These are phyloP conservation scores for Amaranthus tricolor DNA, from an alignment of 179 eudicot genomes.

Conservation along the genomic window DNA sequence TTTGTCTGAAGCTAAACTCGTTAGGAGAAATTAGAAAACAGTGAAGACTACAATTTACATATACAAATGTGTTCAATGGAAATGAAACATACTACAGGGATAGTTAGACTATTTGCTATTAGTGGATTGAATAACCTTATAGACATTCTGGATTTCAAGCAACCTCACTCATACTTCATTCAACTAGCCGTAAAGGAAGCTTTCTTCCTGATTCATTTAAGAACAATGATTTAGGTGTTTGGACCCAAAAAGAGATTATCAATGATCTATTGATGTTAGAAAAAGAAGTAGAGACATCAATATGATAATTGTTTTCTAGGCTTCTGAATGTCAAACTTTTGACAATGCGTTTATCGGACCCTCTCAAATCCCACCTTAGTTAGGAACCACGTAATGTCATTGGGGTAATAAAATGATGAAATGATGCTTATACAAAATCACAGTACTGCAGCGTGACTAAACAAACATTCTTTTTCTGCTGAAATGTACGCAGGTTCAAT, in stretches of 20 bases:
- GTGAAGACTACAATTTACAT: neutral
- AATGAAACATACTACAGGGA: neutral
- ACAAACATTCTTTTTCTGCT: neutral
- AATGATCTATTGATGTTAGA: neutral
- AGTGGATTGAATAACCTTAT: neutral
- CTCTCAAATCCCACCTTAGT: neutral
- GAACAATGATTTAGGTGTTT: neutral
- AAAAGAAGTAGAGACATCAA: neutral
- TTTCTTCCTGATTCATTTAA: neutral
- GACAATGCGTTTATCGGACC: neutral
- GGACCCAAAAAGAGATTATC: neutral
- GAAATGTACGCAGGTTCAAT: constrained; percentile 21
- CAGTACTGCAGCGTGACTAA: neutral
- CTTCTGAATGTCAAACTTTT: neutral
- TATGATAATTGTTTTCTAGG: constrained; percentile 7
- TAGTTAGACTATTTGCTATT: neutral
- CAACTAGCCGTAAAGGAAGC: neutral
- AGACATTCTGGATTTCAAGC: neutral
- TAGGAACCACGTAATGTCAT: neutral
- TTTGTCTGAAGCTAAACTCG: neutral
- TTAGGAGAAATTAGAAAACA: neutral
- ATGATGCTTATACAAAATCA: neutral
- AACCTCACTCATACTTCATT: neutral
- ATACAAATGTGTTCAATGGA: neutral
- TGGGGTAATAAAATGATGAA: neutral